Conservation (phyloP, 2,329 filamentous ascomycete genomes). For the Penicillium digitatum region DNA sequence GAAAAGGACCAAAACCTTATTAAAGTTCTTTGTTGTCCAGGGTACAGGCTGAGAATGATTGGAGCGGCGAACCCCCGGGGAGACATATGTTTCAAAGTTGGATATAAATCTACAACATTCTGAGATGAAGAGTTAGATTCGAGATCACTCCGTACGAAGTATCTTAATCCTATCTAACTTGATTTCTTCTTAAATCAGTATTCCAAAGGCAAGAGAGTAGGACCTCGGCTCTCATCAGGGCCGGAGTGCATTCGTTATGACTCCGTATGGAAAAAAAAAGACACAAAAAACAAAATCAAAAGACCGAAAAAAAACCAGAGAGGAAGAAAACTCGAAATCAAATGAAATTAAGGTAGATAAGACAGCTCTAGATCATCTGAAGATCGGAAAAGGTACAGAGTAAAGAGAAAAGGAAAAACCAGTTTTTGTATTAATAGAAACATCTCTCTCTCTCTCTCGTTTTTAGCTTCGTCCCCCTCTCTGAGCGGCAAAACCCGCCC, state of each 20-base stretch:
- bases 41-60: neutral
- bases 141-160: too few relatives aligned
- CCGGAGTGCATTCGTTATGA: neutral
- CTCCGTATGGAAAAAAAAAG: neutral
- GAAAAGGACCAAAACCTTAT: neutral
- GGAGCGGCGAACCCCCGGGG: neutral
- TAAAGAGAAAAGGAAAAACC: neutral
- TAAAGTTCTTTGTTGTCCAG: neutral
- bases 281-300: neutral
- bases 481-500: conserved; percentile 21
- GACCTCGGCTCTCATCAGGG: conserved; percentile 5
- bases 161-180: neutral
- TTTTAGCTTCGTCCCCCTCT: conserved; percentile 7
- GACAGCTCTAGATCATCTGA: conserved; percentile 3
- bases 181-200: neutral
- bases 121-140: too few relatives aligned
- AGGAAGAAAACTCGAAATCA: neutral
- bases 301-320: neutral
- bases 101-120: neutral
- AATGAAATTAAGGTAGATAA: neutral
- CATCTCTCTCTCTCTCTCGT: conserved; percentile 1
- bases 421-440: conserved; percentile 12
- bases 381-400: neutral
- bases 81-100: neutral
- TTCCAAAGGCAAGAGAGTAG: neutral